Evolutionary conservation across 139 green algal species (phyloP).

Genomic region (Closterium sp.): DNA sequence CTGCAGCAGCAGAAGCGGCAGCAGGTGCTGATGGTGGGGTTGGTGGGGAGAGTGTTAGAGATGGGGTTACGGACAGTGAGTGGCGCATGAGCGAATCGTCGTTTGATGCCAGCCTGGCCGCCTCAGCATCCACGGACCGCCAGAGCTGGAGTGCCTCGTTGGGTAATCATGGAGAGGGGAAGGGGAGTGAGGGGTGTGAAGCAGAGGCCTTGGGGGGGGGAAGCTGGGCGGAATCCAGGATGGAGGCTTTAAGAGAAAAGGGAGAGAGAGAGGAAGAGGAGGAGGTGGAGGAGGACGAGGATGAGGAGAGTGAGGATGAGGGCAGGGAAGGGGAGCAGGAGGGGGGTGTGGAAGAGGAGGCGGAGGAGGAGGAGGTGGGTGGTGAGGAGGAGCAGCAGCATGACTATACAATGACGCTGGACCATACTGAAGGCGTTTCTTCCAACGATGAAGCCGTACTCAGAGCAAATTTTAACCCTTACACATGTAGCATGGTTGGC

Average conservation of each 20-base stretch:
- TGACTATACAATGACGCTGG: neutral
- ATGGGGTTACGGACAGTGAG: neutral
- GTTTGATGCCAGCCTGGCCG: neutral
- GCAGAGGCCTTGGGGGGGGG: neutral
- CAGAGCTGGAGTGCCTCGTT: too few species aligned
- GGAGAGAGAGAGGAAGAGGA: too few species aligned
- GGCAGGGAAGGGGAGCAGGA: neutral
- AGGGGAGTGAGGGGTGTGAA: neutral
- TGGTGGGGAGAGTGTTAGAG: neutral
- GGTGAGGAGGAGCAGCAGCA: neutral
- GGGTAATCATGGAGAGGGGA: too few species aligned
- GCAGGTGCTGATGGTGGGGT: neutral
- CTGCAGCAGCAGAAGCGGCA: too few species aligned
- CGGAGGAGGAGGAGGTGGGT: neutral
- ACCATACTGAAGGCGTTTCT: neutral
- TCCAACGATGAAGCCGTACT: neutral
- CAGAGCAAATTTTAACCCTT: neutral
- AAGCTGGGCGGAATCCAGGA: neutral
- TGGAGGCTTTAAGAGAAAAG: neutral
- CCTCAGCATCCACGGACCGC: too few species aligned
- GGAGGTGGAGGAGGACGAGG: too few species aligned
- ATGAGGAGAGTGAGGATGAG: neutral
- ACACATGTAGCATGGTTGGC: neutral
- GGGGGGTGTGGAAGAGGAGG: neutral
- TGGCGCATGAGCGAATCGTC: neutral